Base-by-base conservation (phyloP, 1,284 basidiomycete genomes). In the Heterobasidion irregulare region DNA sequence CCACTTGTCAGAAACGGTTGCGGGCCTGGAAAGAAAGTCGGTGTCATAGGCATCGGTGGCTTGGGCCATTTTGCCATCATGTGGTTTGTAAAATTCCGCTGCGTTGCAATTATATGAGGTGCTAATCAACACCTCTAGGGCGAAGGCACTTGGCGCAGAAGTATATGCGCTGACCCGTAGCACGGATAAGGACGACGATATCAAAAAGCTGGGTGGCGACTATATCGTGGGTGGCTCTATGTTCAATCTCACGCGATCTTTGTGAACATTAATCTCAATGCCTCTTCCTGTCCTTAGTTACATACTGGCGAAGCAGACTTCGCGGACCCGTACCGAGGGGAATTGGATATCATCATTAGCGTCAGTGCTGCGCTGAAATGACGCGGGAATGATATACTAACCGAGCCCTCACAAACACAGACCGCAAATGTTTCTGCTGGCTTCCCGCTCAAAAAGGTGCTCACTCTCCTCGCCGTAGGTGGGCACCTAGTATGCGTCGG, bases 151-250 rank as follows among this genome's bases (percentile, higher is more conserved):
- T 55, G 60, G 58, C 50, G 79, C 82, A 2, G 79, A 86, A 54
- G 80, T 86, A 6, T 77, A 77, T 50, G 84, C 79, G 38, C 84
- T 88, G 70, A 82, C 84, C n/a, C 84, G 84, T 64, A 79, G 79
- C 43, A 65, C 73, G 32, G 68, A 69, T 60, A 89, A 88, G 69
- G 72, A 80, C 69, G 75, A 77, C 16, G 84, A 52, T 16, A 45
- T 45, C 15, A 26, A 44, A 19, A 45, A 43, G 12, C 16, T 52
- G 38, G 51, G 51, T 15, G 51, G 38, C 15, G 51, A 52, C 36
- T 38, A 52, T 38, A 19, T 52, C 19, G 49, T 50, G 10, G 2
- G 16, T 32, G n/a, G 4, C 0, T 50, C 36, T 18, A 12, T 35
- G 6, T 15, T n/a, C 16, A 16, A 36, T 7, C 18, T 18, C 12